phyloP scores from a whole-genome alignment of 495 filamentous ascomycete species.

The Parachaetomium inaequale region DNA sequence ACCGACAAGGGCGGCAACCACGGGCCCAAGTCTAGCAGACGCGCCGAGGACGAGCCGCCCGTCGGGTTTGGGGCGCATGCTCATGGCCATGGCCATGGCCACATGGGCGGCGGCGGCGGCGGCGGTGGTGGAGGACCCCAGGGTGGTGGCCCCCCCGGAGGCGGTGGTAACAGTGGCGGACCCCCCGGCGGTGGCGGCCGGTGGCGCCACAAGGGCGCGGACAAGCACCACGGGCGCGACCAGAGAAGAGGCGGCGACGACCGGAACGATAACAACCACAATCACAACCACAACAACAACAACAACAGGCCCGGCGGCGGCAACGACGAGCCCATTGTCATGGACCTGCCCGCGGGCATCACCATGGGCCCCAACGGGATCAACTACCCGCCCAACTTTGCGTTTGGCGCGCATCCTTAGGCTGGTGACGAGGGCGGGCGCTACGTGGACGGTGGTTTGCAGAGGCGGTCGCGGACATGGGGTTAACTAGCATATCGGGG shows the following conservation, averaged over 20 bases:
- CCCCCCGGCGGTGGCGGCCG: conserved; percentile 34
- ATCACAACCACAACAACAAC: conserved; percentile 33
- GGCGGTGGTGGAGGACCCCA: conserved; percentile 42
- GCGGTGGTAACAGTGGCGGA: conserved; percentile 34
- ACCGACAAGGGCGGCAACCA: conserved; percentile 72
- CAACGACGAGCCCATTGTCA: conserved; percentile 45
- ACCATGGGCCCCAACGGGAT: conserved; percentile 61
- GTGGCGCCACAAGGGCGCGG: conserved; percentile 42
- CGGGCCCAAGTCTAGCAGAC: conserved; percentile 66
- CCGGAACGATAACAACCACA: conserved; percentile 43
- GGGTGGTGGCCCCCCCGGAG: conserved; percentile 13
- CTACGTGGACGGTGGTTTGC: not conserved
- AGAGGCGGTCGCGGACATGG: not conserved
- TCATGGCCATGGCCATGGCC: conserved; percentile 41
- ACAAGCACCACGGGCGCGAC: conserved; percentile 40
- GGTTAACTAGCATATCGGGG: not conserved
- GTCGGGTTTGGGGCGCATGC: conserved; percentile 33
- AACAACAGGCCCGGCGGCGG: conserved; percentile 36
- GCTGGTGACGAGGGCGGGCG: not conserved
- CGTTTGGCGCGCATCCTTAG: conserved; percentile 17
- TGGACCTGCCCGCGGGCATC: conserved; percentile 60
- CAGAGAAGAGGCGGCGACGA: conserved; percentile 29
- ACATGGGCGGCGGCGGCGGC: conserved; percentile 39
- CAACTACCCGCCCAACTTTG: conserved; percentile 41
- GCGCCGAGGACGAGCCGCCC: conserved; percentile 45